These are phyloP conservation scores for Akebia trifoliata DNA, from an alignment of 164 flowering plant species.

Conservation along the genomic window DNA sequence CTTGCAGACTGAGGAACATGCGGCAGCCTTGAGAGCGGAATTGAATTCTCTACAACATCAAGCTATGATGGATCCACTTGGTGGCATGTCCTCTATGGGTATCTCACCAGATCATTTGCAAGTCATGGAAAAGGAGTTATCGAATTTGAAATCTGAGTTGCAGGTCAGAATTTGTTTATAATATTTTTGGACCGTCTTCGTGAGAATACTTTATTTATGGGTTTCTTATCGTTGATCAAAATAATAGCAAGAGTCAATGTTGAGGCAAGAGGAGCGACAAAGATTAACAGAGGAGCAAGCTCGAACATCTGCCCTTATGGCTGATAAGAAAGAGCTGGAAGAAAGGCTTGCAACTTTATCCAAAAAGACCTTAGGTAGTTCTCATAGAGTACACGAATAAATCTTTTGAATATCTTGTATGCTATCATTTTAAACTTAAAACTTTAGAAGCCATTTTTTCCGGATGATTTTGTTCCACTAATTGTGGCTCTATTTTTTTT, in stretches of 20 bases:
- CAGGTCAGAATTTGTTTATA: conserved; percentile 41
- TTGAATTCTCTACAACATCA: conserved; percentile 78
- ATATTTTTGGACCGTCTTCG: neutral
- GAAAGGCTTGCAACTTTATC: conserved; percentile 47
- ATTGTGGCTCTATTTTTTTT: neutral
- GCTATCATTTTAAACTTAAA: neutral
- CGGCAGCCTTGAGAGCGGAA: conserved; percentile 85
- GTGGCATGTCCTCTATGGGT: conserved; percentile 39
- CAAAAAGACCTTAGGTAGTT: conserved; percentile 48
- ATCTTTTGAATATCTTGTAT: neutral
- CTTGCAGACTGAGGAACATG: conserved; percentile 89
- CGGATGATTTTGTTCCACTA: neutral
- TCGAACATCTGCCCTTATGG: conserved; percentile 40
- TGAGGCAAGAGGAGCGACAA: conserved; percentile 71
- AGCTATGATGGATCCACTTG: conserved; percentile 39
- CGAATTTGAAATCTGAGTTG: conserved; percentile 51
- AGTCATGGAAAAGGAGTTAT: conserved; percentile 69
- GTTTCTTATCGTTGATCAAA: conserved; percentile 12
- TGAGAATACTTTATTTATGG: conserved; percentile 3
- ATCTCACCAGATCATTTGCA: conserved; percentile 50
- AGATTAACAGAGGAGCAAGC: conserved; percentile 62
- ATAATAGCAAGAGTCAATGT: conserved; percentile 53
- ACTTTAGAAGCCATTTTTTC: neutral
- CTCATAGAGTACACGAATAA: neutral
- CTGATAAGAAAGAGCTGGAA: conserved; percentile 71